phyloP scores from a whole-genome alignment of 768 basidiomycete species.

The Phanerochaete sordida region DNA sequence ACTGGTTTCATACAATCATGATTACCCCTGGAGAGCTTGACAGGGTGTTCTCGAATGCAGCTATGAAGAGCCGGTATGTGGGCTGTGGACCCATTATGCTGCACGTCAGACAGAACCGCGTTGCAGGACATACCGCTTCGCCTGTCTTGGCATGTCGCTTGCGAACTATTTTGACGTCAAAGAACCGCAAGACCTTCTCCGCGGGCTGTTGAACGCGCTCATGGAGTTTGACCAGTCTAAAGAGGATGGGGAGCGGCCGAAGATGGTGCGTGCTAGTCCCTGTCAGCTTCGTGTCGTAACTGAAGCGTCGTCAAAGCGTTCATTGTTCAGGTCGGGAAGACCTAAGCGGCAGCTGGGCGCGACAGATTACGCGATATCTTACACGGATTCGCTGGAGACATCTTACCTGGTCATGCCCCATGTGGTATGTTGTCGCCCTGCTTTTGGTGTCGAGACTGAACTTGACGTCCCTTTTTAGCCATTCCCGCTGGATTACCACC shows the following conservation, averaged over 20 bases:
- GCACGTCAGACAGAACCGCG: not conserved
- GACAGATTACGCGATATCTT: constrained; percentile 59
- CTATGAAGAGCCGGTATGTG: constrained; percentile 75
- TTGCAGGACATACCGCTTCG: constrained; percentile 74
- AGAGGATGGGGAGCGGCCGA: constrained; percentile 69
- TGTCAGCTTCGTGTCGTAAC: not conserved
- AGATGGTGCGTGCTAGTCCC: constrained; percentile 48
- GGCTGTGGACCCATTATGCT: not conserved
- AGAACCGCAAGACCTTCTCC: constrained; percentile 76
- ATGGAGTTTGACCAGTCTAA: constrained; percentile 78
- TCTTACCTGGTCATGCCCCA: constrained; percentile 73
- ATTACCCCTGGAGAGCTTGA: constrained; percentile 74
- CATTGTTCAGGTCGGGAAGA: constrained; percentile 55
- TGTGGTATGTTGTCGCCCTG: constrained; percentile 50
- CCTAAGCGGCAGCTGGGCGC: constrained; percentile 53
- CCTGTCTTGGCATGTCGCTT: constrained; percentile 83
- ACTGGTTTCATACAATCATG: constrained; percentile 88
- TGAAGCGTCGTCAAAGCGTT: constrained; percentile 32
- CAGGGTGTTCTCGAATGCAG: constrained; percentile 64
- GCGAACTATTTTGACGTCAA: constrained; percentile 78
- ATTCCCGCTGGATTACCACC: constrained; percentile 87
- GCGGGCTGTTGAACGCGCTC: constrained; percentile 66
- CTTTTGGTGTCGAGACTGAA: not conserved
- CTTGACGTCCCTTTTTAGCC: constrained; percentile 45
- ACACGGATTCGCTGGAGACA: constrained; percentile 57